These are phyloP conservation scores for Elongisporangium prolatum DNA, from an alignment of 352 stramenopile genomes.

Conservation along the genomic window DNA sequence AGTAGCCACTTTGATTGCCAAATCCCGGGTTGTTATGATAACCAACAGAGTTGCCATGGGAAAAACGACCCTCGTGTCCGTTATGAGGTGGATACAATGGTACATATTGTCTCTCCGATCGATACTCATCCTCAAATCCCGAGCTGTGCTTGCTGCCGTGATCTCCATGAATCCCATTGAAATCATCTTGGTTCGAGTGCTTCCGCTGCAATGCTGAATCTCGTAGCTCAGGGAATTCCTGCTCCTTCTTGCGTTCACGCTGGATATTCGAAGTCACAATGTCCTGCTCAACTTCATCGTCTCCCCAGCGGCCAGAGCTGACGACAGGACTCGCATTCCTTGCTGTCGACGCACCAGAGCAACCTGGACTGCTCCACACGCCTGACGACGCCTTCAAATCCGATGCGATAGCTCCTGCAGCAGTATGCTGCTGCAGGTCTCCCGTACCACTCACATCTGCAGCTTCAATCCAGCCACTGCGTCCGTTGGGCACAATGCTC, in stretches of 20 bases:
- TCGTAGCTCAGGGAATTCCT: constrained; percentile 39
- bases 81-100: constrained; percentile 6
- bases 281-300: constrained; percentile 71
- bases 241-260: constrained; percentile 18
- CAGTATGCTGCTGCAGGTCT: not conserved
- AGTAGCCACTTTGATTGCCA: not conserved
- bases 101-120: constrained; percentile 12
- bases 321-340: not conserved
- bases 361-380: not conserved
- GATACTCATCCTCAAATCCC: constrained; percentile 20
- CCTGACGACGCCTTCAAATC: constrained; percentile 13
- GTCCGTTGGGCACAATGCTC: constrained; percentile 20
- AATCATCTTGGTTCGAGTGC: constrained; percentile 6
- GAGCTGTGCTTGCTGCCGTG: constrained; percentile 11
- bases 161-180: constrained; percentile 5
- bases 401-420: constrained; percentile 21
- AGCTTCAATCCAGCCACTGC: constrained; percentile 11
- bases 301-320: constrained; percentile 53
- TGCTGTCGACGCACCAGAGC: not conserved
- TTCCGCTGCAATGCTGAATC: constrained; percentile 16
- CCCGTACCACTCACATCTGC: not conserved
- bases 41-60: not conserved
- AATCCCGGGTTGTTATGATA: no score
- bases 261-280: constrained; percentile 27
- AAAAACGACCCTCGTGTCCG: not conserved